Evolutionary conservation across 352 stramenopile species (phyloP).

Genomic region (Pythium scleroteichum): DNA sequence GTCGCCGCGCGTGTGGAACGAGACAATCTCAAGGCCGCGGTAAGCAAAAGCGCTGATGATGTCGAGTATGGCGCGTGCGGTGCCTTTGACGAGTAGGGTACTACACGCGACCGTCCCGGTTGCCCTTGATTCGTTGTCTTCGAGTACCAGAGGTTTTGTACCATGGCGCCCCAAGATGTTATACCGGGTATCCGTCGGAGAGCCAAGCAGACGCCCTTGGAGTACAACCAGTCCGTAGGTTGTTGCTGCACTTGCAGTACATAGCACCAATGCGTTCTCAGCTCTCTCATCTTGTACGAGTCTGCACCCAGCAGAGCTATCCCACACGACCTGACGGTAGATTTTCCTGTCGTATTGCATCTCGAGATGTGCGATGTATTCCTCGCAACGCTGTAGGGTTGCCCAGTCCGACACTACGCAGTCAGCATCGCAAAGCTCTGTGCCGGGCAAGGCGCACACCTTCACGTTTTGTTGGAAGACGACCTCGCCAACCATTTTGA

Average conservation of each 20-base stretch:
- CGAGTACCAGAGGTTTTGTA: too few relatives aligned
- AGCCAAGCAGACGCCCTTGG: too few relatives aligned
- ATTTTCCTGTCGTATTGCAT: background rate
- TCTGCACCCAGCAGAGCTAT: constrained; percentile 5
- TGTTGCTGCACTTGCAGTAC: background rate
- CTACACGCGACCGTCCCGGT: too few relatives aligned
- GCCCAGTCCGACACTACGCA: constrained; percentile 12
- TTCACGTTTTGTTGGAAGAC: background rate
- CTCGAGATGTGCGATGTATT: constrained; percentile 6
- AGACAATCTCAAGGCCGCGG: too few relatives aligned
- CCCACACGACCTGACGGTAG: constrained; percentile 6
- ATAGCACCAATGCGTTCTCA: constrained; percentile 1
- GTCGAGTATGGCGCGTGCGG: too few relatives aligned
- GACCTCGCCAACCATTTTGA: constrained; percentile 9
- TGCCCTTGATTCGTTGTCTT: too few relatives aligned
- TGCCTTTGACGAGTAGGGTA: too few relatives aligned
- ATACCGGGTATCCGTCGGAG: too few relatives aligned
- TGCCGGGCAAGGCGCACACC: background rate
- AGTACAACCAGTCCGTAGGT: constrained; percentile 1
- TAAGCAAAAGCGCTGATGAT: too few relatives aligned
- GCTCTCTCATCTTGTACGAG: constrained; percentile 3
- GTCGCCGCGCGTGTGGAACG: too few relatives aligned
- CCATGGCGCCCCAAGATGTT: too few relatives aligned
- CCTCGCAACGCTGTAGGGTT: background rate
- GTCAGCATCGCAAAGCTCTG: constrained; percentile 1